Percentiles rank a stretch among this genome's conserved stretches.
phyloP scores from a whole-genome alignment of 352 stramenopile species.

The Pythium grandisporangium region DNA sequence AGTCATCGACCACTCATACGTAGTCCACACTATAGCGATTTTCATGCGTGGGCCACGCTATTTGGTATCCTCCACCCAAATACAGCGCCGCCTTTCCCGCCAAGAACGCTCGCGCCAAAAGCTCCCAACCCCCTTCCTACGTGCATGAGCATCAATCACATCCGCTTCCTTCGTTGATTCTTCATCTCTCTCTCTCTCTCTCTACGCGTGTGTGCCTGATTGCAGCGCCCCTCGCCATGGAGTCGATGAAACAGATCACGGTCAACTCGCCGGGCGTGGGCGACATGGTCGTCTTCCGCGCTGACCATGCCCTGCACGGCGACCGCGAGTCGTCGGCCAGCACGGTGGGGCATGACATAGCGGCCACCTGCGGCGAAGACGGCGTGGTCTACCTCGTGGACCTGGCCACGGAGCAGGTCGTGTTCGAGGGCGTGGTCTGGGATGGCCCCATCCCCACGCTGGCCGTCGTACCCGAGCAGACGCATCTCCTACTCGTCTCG shows the following conservation, averaged over 20 bases:
- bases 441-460: slow-evolving; percentile 65
- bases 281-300: slow-evolving; percentile 44
- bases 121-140: too few relatives aligned
- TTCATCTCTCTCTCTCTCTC: too few relatives aligned
- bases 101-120: too few relatives aligned
- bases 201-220: neutral
- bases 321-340: slow-evolving; percentile 10
- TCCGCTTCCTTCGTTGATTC: too few relatives aligned
- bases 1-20: too few relatives aligned
- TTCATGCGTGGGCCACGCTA: too few relatives aligned
- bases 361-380: slow-evolving; percentile 71
- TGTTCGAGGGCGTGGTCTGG: slow-evolving; percentile 37
- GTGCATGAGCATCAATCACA: too few relatives aligned
- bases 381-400: slow-evolving; percentile 74
- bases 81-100: too few relatives aligned
- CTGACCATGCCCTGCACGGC: slow-evolving; percentile 21
- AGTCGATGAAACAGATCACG: slow-evolving; percentile 71
- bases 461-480: slow-evolving; percentile 57
- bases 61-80: too few relatives aligned
- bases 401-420: slow-evolving; percentile 29
- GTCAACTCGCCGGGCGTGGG: slow-evolving; percentile 66
- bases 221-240: too few relatives aligned
- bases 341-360: slow-evolving; percentile 34
- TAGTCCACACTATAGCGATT: too few relatives aligned
- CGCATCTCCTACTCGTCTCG: slow-evolving; percentile 48